A percentile compares a stretch with the other conserved stretches of the same genome.
These are phyloP conservation scores for Orychophragmus violaceus DNA, from an alignment of 345 rosid species.

Conservation along the genomic window DNA sequence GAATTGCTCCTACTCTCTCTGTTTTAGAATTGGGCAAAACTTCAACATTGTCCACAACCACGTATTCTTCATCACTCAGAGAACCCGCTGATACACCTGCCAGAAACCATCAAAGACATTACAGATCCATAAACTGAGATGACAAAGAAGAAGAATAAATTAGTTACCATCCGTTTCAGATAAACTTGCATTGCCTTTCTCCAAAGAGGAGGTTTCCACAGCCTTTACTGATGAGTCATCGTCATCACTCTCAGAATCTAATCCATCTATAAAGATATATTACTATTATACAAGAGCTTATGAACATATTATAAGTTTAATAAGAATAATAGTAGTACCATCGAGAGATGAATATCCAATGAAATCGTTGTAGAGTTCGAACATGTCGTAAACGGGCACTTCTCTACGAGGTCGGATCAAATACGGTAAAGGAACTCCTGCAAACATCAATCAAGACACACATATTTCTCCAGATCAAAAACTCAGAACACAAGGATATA, in stretches of 20 bases:
- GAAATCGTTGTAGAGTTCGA: background rate
- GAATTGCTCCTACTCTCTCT: slow-evolving; percentile 14
- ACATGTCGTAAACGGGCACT: background rate
- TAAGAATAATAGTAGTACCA: background rate
- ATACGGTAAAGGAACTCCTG: slow-evolving; percentile 25
- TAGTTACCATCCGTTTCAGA: slow-evolving; percentile 1
- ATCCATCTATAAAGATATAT: background rate
- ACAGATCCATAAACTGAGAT: background rate
- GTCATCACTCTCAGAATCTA: slow-evolving; percentile 2
- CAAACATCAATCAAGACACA: background rate
- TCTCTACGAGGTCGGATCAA: slow-evolving; percentile 13
- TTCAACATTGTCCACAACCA: background rate
- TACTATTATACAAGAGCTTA: background rate
- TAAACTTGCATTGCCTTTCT: background rate
- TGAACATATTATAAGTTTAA: background rate
- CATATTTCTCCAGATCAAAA: background rate
- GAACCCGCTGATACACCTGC: background rate
- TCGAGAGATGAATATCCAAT: background rate
- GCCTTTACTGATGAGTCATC: background rate
- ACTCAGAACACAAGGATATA: background rate
- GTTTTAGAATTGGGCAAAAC: background rate
- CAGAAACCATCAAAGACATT: background rate
- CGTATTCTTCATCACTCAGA: slow-evolving; percentile 4
- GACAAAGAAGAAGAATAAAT: background rate
- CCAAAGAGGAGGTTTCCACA: slow-evolving; percentile 1